phyloP scores from a whole-genome alignment of 2,329 filamentous ascomycete genomes.

The Endoconidiophora laricicola region DNA sequence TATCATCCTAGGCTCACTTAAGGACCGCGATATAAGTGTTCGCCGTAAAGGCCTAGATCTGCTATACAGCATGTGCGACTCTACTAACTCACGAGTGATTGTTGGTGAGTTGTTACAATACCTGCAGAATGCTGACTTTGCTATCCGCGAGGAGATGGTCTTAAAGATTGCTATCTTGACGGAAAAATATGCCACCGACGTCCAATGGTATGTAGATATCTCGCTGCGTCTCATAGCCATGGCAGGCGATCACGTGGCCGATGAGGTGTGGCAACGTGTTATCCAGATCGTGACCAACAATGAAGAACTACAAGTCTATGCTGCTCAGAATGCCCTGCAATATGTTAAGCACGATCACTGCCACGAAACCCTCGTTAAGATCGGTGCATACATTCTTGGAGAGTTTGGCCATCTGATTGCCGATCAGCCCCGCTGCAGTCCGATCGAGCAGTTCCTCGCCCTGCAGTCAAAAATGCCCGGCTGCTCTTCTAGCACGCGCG shows the following conservation, averaged over 20 bases:
- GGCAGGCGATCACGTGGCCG: slow-evolving; percentile 95
- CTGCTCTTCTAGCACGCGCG: slow-evolving; percentile 76
- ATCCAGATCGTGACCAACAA: slow-evolving; percentile 99
- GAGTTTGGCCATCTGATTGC: slow-evolving; percentile 96
- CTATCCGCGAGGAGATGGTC: slow-evolving; percentile 97
- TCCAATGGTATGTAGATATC: slow-evolving; percentile 99
- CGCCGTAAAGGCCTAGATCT: slow-evolving; percentile 88
- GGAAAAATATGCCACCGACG: slow-evolving; percentile 94
- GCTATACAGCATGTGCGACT: slow-evolving; percentile 98
- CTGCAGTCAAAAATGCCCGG: slow-evolving; percentile 78
- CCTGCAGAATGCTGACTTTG: slow-evolving; percentile 90
- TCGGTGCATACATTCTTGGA: slow-evolving; percentile 86
- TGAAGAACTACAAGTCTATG: slow-evolving; percentile 92
- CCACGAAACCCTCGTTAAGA: slow-evolving; percentile 95
- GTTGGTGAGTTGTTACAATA: slow-evolving; percentile 89
- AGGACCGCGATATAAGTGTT: slow-evolving; percentile 93
- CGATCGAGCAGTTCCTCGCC: slow-evolving; percentile 92
- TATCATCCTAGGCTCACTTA: slow-evolving; percentile 84
- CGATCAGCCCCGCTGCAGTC: slow-evolving; percentile 79
- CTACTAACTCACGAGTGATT: slow-evolving; percentile 82
- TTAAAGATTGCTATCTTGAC: slow-evolving; percentile 96
- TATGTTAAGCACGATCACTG: slow-evolving; percentile 88
- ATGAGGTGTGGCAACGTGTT: slow-evolving; percentile 97
- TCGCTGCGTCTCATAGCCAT: slow-evolving; percentile 86
- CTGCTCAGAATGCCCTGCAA: slow-evolving; percentile 78